Base-by-base conservation (phyloP, 257 asterid genomes). In the Przewalskia tangutica region DNA sequence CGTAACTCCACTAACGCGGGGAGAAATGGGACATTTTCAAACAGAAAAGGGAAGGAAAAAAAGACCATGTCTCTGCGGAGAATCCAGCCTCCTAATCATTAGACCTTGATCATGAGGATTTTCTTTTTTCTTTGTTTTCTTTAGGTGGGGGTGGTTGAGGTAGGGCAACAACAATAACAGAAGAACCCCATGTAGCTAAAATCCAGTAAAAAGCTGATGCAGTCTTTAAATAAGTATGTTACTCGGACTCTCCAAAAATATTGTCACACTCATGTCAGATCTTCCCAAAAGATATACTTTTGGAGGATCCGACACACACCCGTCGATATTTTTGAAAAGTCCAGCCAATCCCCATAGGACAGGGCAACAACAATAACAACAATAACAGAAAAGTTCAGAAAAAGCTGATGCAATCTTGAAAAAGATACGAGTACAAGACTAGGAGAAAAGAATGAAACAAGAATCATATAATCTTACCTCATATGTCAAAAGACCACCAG, bases 401-500 rank as follows among this genome's bases (percentile, higher is more conserved):
- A 66, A 66, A 66, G 59, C 18, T 54, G 17, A 54, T 17, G 18
- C 27, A 56, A 16, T 2, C 23, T 56, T 56, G 7, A n/a, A 17
- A 56, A 56, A 56, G 62, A 56, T 56, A 56, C 23, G 17, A 16
- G 9, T 56, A 71, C 23, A 73, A 73, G 60, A 73, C 23, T 48
- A 48, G 13, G 14, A 32, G 11, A 63, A 23, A 56, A 10, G 17
- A 20, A 77, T 54, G 16, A 40, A 83, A 17, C 40, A 34, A 78
- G 77, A 40, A 9, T 7, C 16, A 51, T 51, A 51, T 84, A 71
- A 82, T 20, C 85, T 42, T 90, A 80, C 99, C 99, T 95, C 99
- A 53, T 92, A 95, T 12, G 98, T 91, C 85, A 94, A 88, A 16
- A 91, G 82, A 46, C 98, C 98, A 2, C 98, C 98, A n/a, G 97